Conservation (phyloP, 768 basidiomycete genomes). For the Lactarius psammicola region DNA sequence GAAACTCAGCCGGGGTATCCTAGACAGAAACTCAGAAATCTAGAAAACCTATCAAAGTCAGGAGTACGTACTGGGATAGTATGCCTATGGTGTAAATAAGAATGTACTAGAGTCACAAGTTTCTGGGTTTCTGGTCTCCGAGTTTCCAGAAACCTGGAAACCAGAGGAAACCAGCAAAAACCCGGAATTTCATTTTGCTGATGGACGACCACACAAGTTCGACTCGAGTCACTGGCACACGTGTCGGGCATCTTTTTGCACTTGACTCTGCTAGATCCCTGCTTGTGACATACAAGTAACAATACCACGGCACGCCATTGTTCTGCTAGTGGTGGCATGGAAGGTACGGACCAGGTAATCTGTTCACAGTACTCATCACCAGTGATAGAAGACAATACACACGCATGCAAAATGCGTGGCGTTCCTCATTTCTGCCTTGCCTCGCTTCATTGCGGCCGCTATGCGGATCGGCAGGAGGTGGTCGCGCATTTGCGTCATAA, state of each 20-base stretch:
- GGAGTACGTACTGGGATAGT: too few relatives aligned
- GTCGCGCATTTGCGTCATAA: not conserved
- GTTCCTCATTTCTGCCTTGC: not conserved
- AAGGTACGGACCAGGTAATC: not conserved
- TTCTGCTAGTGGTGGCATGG: not conserved
- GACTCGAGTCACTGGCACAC: too few relatives aligned
- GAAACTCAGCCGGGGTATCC: too few relatives aligned
- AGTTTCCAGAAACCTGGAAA: too few relatives aligned
- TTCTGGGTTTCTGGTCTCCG: too few relatives aligned
- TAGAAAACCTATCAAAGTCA: too few relatives aligned
- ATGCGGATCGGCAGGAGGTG: not conserved
- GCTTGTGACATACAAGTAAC: not conserved
- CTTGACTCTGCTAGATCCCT: not conserved
- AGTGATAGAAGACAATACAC: not conserved
- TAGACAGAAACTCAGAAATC: too few relatives aligned
- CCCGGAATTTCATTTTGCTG: too few relatives aligned
- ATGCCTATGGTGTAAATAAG: too few relatives aligned
- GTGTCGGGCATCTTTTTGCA: not conserved
- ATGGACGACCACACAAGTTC: not conserved
- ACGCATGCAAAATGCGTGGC: not conserved
- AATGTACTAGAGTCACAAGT: too few relatives aligned
- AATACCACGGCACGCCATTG: not conserved
- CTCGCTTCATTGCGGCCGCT: not conserved
- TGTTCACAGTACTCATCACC: not conserved
- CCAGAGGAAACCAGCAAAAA: too few relatives aligned